A percentile compares a stretch with the other conserved stretches of the same genome.
phyloP scores from a whole-genome alignment of 176 grass and related monocot species.

The Pharus latifolius region DNA sequence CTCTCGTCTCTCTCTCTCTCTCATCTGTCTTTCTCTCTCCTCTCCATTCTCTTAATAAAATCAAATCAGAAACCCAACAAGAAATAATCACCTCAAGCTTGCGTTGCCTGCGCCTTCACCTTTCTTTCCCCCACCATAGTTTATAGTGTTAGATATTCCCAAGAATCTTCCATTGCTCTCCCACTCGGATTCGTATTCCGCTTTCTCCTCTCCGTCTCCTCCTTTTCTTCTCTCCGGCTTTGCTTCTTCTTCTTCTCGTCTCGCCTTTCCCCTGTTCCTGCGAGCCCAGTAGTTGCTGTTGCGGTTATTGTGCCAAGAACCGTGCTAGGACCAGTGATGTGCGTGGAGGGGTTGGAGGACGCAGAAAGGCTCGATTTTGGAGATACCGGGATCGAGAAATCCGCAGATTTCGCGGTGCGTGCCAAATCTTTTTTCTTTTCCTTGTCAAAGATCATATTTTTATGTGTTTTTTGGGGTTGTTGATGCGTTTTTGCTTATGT shows the following conservation, averaged over 20 bases:
- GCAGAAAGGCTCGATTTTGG: conserved; percentile 38
- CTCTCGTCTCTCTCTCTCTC: not conserved
- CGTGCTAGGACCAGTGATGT: conserved; percentile 32
- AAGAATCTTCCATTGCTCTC: conserved; percentile 20
- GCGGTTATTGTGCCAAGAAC: too few species aligned
- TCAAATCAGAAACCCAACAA: not conserved
- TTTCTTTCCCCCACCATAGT: too few species aligned
- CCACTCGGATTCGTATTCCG: not conserved
- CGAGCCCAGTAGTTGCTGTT: not conserved
- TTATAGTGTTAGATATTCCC: conserved; percentile 36
- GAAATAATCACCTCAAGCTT: too few species aligned
- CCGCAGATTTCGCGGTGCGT: conserved; percentile 32
- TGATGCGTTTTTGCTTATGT: not conserved
- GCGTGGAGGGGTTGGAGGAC: conserved; percentile 60
- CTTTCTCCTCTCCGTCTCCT: not conserved
- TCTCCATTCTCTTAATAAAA: not conserved
- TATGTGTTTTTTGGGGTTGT: not conserved
- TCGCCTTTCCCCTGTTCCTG: not conserved
- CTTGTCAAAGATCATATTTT: not conserved
- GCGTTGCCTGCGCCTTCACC: too few species aligned
- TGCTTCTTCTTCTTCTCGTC: not conserved
- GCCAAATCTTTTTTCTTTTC: not conserved
- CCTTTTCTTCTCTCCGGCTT: not conserved
- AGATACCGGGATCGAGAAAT: conserved; percentile 26
- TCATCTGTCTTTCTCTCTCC: too few species aligned